Base-by-base conservation (phyloP, 805 yeast genomes). In the Lachancea kluyveri region DNA sequence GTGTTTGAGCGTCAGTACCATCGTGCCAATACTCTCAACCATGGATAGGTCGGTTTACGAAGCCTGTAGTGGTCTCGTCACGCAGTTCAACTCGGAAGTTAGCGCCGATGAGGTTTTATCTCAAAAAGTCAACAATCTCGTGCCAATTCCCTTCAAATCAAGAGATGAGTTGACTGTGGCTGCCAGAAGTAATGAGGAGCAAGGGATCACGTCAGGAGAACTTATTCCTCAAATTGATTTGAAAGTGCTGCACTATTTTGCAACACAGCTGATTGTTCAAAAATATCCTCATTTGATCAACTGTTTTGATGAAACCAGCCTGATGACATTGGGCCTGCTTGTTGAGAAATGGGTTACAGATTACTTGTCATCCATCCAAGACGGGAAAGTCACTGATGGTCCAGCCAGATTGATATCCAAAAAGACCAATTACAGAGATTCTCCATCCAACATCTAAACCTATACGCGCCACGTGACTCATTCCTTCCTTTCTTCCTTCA, bases 281-380 rank as follows among this genome's bases (percentile, higher is more conserved):
- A 43, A 43, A 29, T 57, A 54, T 24, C 60, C 62, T 1, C 50
- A 49, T 12, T 37, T 50, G 22, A 26, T 36, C 3, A 36, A 45
- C 6, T 22, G 43, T 9, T 52, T 63, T 31, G 68, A 64, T 33
- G 68, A 62, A 26, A 50, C 62, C 6, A 54, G 63, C 11, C 35
- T 64, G 35, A 37, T 64, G 12, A 47, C 60, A 0, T n/a, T 62
- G 17, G 65, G 67, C 0, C 39, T 54, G 15, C 29, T 64, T 7
- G 44, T 64, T 12, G 68, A 63, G 21, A 42, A 57, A 27, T 62
- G 66, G 67, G 43, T 60, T 3, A 51, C 50, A 10, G 62, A 60
- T 25, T 53, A 41, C 26, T 25, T 55, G 21, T 35, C 31, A 9
- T 27, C 35, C 12, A 21, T 27, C 20, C 26, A 13, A 4, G 16